Base-by-base conservation (phyloP, 169 alveolate genomes). In the Besnoitia besnoiti region DNA sequence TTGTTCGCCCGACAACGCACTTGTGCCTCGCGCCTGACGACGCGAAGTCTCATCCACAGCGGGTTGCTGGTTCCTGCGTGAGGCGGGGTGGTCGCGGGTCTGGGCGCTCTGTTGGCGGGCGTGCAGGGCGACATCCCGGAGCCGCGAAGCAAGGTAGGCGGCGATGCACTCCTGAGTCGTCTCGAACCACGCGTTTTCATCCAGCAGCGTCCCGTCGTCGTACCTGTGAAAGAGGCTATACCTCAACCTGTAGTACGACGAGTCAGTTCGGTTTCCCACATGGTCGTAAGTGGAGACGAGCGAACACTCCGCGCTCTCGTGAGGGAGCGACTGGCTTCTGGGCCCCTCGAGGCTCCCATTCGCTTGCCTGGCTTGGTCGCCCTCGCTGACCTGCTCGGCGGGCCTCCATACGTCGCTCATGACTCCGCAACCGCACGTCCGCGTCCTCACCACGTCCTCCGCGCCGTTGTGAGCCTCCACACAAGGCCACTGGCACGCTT, bases 191-290 rank as follows among this genome's bases (percentile, higher is more conserved):
- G 89, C 84, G 42, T 30, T 51, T 0, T 61, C 35, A 5, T 90
- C 93, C 37, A 90, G 89, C 80, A 90, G 93, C 84, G 76, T 33
- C 33, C 93, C 93, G 24, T 90, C 88, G 33, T 47, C 40, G 42
- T 90, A 90, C 39, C n/a, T 44, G 77, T 76, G 82, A 50, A 85
- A 90, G 40, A 75, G 61, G 49, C 44, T 30, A 4, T 21, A 10
- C 33, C 84, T 33, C 55, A 90, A 4, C 14, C 59, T 19, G 59
- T 77, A 90, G 59, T 90, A 90, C 3, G 49, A 40, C 4, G 80
- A 62, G 62, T 62, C 89, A 19, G 40, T 76, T 21, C 44, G 40
- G 80, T 90, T 90, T 33, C 93, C 93, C 3, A 90, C 35, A 8
- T n/a, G 2, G 59, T 90, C 93, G 61, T 76, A 89, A 7, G 46